Evolutionary conservation across 805 yeast species (phyloP), one percentile per base, ranked within the genome.

Genomic region (Kodamaea kakaduensis): DNA sequence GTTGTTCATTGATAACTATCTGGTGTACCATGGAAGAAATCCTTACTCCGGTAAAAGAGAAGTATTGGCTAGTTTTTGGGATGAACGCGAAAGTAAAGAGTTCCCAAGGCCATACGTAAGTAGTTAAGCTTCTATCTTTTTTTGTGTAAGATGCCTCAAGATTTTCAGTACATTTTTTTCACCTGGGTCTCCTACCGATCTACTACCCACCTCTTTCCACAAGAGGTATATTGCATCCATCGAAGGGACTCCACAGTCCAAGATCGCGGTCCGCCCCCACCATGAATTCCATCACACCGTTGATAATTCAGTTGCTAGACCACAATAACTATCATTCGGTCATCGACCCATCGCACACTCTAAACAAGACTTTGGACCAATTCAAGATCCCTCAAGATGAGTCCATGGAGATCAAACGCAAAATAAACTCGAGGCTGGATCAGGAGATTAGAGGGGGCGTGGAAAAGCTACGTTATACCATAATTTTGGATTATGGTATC

Each of bases 21-120:
- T 42, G 16, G 47, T 44, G 5, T 49, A 48, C 26, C 56, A 51
- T 29, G 56, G 54, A 13, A 43, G 54, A 36, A 46, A 46, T 25
- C 43, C 51, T 5, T 49, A 46, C 26, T 38, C 31, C 3, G 50
- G 51, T 3, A 44, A 45, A 13, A 39, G 56, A 19, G 45, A 38
- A 13, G 41, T 51, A 13, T 32, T 50, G 24, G 57, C 48, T 3
- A 49, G 53, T 32, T 50, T 51, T 18, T 51, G 52, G 52, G 51
- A 34, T 27, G 37, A 34, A 16, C 32, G 27, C n/a, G 17, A 15
- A 24, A 25, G 9, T 18, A 32, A 32, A 19, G 16, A 44, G 16
- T 23, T 18, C 19, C 35, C 35, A 29, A 15, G 6, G 24, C 24
- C 23, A 10, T 17, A 17, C 6, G 23, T 6, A 9, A 25, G 18